A percentile compares a stretch with the other conserved stretches of the same genome.
phyloP scores from a whole-genome alignment of 768 basidiomycete genomes.

The Trametes cinnabarina region DNA sequence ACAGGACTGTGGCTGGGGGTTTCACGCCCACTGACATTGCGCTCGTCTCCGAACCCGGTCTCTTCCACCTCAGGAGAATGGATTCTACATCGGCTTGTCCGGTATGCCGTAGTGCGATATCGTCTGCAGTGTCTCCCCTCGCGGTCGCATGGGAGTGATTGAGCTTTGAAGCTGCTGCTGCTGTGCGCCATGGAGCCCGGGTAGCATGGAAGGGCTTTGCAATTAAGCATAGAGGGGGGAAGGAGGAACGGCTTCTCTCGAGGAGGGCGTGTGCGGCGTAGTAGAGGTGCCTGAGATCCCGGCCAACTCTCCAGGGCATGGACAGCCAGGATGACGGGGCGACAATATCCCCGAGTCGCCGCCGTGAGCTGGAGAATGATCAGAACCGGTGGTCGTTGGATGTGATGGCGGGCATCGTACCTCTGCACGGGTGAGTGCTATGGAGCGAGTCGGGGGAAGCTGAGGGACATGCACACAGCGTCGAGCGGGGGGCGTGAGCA shows the following conservation, averaged over 20 bases:
- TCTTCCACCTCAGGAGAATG: not conserved
- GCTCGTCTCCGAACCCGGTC: not conserved
- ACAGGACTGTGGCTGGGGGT: conserved; percentile 5
- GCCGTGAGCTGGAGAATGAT: conserved; percentile 31
- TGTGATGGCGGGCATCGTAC: not conserved
- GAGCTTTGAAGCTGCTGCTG: conserved; percentile 18
- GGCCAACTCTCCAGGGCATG: conserved; percentile 68
- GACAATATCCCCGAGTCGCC: conserved; percentile 36
- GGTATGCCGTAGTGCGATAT: not conserved
- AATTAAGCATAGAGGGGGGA: conserved; percentile 11
- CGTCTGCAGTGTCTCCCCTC: not conserved
- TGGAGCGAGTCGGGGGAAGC: conserved; percentile 10
- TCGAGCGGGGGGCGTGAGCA: conserved; percentile 3
- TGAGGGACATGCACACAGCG: conserved; percentile 20
- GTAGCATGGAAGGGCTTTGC: conserved; percentile 19
- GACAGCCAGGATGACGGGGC: conserved; percentile 50
- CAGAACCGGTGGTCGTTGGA: conserved; percentile 2
- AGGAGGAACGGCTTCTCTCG: conserved; percentile 17
- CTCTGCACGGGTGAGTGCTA: conserved; percentile 21
- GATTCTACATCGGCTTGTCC: not conserved
- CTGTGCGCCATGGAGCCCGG: conserved; percentile 13
- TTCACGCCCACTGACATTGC: not conserved
- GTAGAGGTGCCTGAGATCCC: conserved; percentile 53
- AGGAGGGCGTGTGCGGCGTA: conserved; percentile 32
- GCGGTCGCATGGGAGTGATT: conserved; percentile 5